Conservation (phyloP, 169 alveolate genomes). For the Cryptosporidium baileyi region DNA sequence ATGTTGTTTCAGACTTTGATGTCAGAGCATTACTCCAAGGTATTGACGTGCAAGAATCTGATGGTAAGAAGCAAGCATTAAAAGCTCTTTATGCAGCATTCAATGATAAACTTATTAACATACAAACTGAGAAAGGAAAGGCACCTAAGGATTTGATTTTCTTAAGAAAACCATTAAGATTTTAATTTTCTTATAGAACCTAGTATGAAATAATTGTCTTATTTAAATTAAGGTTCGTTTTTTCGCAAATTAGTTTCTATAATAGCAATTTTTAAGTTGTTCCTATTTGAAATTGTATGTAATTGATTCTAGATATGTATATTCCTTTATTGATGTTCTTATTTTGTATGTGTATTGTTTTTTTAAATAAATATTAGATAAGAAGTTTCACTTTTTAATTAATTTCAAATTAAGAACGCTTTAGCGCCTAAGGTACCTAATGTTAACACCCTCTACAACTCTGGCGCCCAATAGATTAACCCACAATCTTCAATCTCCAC, state of each 20-base stretch:
- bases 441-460: too few relatives aligned
- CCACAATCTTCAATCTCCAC: constrained; percentile 16
- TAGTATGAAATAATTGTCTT: too few relatives aligned
- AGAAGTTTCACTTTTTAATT: too few relatives aligned
- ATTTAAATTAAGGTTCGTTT: too few relatives aligned
- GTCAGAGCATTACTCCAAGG: constrained; percentile 47
- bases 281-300: too few relatives aligned
- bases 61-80: constrained; percentile 63
- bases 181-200: constrained; percentile 21
- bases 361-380: too few relatives aligned
- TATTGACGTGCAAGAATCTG: constrained; percentile 67
- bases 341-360: too few relatives aligned
- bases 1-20: constrained; percentile 68
- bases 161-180: constrained; percentile 68
- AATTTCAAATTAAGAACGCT: too few relatives aligned
- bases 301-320: too few relatives aligned
- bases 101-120: constrained; percentile 65
- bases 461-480: background rate
- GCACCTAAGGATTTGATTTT: constrained; percentile 69
- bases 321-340: too few relatives aligned
- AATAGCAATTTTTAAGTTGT: too few relatives aligned
- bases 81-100: constrained; percentile 39
- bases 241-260: too few relatives aligned
- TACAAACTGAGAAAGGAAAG: constrained; percentile 57
- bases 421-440: constrained; percentile 11